Evolutionary conservation across 768 basidiomycete genomes (phyloP), one percentile per base, ranked within the genome.

Genomic region (Mrakia blollopis): DNA sequence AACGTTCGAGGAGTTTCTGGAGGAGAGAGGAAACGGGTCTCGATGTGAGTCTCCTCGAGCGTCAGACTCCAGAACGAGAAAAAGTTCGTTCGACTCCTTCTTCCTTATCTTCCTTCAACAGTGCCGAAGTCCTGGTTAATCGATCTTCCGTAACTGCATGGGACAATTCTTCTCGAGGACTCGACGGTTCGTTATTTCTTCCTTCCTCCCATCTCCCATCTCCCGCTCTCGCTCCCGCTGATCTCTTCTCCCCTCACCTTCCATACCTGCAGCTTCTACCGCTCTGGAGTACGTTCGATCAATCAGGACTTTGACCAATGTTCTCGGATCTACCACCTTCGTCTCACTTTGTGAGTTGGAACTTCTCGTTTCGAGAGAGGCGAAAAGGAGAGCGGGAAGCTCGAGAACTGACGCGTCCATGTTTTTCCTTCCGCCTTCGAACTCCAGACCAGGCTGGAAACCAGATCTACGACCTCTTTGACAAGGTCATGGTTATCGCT

Each of bases 1-100:
- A 87, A 88, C 44, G 87, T 94, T 14, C 86, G 86, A 73, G 86
- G 86, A 79, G 85, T 86, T 0, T 85, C 85, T 28, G 85, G 85
- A 62, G 86, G 86, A 68, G 85, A 86, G 80, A 79, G 82, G 77
- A 83, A 82, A 62, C 75, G 72, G 65, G 74, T 79, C 52, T 77
- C 76, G 7, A 77, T 77, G 44, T 47, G 14, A 47, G 44, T 47
- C 44, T 47, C 14, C 44, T 47, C 44, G 39, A 41, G 39, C 39
- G 39, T 41, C 39, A 41, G 39, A 41, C 39, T 41, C 39, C 39
- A 41, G 11, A 41, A 41, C 39, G 39, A 41, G 39, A 11, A 41
- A 41, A 41, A 41, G 39, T 41, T 41, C 39, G 39, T 41, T 11
- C 11, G 39, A 41, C 39, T 41, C 39, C 39, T 41, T 41, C 39